These are phyloP conservation scores for Brassica nigra DNA, from an alignment of 345 rosid species.

Conservation along the genomic window DNA sequence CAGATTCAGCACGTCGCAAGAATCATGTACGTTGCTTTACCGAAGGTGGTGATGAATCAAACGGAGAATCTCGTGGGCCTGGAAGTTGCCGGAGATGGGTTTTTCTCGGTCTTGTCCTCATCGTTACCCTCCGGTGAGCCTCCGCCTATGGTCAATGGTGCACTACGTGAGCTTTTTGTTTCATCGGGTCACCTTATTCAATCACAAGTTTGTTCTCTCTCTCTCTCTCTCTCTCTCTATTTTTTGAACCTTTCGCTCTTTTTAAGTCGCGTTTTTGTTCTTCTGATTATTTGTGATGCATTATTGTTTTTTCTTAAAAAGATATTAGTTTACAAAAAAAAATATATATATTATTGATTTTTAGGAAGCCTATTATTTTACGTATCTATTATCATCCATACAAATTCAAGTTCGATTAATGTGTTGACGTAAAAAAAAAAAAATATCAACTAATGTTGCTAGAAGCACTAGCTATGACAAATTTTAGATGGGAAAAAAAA, in stretches of 20 bases:
- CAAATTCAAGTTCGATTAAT: background rate
- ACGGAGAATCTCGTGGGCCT: constrained; percentile 30
- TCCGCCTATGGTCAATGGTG: constrained; percentile 54
- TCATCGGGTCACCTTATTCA: constrained; percentile 33
- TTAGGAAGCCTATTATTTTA: background rate
- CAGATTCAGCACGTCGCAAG: constrained; percentile 37
- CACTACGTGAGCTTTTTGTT: constrained; percentile 46
- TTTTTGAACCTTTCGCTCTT: background rate
- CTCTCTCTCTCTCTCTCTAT: background rate
- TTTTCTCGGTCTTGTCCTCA: constrained; percentile 45
- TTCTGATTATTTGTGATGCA: background rate
- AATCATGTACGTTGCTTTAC: constrained; percentile 57
- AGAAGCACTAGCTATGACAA: background rate
- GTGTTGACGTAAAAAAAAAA: constrained; percentile 7
- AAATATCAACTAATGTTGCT: background rate
- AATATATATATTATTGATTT: background rate
- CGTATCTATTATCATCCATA: background rate
- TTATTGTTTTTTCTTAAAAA: background rate
- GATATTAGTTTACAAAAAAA: background rate
- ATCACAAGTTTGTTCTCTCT: constrained; percentile 47
- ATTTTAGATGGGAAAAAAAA: background rate
- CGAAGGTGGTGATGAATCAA: constrained; percentile 27
- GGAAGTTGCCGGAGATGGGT: constrained; percentile 1
- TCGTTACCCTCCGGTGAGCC: constrained; percentile 44
- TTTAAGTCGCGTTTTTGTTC: background rate